Percentiles rank a stretch among this genome's conserved stretches.
Conservation (phyloP, 1,284 basidiomycete species). For the Ceratobasidium sp. region DNA sequence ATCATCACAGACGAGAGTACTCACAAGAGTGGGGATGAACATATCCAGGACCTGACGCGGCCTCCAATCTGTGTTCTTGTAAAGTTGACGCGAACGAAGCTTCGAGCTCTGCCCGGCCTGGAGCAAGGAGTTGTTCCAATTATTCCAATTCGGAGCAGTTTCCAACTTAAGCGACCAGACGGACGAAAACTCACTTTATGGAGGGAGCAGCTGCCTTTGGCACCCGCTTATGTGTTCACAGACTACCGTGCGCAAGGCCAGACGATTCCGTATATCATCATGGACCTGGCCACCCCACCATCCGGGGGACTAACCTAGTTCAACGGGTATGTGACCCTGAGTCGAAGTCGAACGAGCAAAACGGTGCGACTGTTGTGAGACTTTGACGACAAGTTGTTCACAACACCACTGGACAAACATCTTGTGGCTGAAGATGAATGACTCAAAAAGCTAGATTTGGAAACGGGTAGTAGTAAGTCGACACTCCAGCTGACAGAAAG, state of each 20-base stretch:
- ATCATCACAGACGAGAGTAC: background rate
- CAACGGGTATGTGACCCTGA: conserved; percentile 56
- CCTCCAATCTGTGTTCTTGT: conserved; percentile 56
- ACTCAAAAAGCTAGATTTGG: too few relatives aligned
- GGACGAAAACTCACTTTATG: conserved; percentile 35
- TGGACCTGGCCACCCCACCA: conserved; percentile 54
- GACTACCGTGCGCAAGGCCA: too few relatives aligned
- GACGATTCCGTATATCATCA: conserved; percentile 53
- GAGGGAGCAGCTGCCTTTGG: conserved; percentile 52
- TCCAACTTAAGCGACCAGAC: background rate
- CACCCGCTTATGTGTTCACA: conserved; percentile 54
- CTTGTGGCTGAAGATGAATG: background rate
- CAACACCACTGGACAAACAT: background rate
- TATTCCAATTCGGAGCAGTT: conserved; percentile 42
- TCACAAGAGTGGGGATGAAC: too few relatives aligned
- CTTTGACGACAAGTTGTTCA: conserved; percentile 48
- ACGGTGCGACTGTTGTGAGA: conserved; percentile 52
- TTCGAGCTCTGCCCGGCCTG: conserved; percentile 51
- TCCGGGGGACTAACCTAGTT: conserved; percentile 51
- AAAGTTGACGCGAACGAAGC: conserved; percentile 52
- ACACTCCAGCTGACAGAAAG: too few relatives aligned
- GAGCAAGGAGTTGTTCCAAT: conserved; percentile 52
- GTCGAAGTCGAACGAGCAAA: conserved; percentile 51
- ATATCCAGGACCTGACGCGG: conserved; percentile 50
- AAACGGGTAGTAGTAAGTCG: background rate